A percentile compares a stretch with the other conserved stretches of the same genome.
Evolutionary conservation across 768 basidiomycete species (phyloP).

Genomic region (Rhizopogon vesiculosus): DNA sequence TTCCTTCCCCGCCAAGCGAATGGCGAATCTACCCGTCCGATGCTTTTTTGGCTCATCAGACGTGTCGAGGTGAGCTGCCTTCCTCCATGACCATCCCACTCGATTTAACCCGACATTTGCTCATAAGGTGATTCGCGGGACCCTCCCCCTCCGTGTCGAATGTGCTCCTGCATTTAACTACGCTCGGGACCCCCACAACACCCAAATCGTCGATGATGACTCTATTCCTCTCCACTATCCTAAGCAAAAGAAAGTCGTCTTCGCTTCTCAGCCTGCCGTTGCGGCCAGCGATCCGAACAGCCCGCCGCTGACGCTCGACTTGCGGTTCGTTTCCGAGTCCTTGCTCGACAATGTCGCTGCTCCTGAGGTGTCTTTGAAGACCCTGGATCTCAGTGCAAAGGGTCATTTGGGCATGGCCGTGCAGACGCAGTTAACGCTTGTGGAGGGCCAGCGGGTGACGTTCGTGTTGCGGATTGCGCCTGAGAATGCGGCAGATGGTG

Average conservation of each 20-base stretch:
- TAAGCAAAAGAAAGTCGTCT: slow-evolving; percentile 56
- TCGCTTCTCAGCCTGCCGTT: slow-evolving; percentile 34
- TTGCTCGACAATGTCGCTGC: slow-evolving; percentile 42
- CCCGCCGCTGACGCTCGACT: slow-evolving; percentile 51
- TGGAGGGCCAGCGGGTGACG: slow-evolving; percentile 87
- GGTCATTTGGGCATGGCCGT: slow-evolving; percentile 74
- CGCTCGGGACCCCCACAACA: slow-evolving; percentile 70
- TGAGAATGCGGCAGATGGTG: slow-evolving; percentile 15
- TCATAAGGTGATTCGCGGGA: slow-evolving; percentile 73
- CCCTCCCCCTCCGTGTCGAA: slow-evolving; percentile 75
- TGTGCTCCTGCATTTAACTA: slow-evolving; percentile 98
- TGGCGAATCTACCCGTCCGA: slow-evolving; percentile 44
- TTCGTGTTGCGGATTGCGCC: slow-evolving; percentile 79
- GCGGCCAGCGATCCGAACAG: neutral
- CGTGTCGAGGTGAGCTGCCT: slow-evolving; percentile 56
- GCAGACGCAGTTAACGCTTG: slow-evolving; percentile 52
- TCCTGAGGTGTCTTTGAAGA: slow-evolving; percentile 54
- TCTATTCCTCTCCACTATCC: slow-evolving; percentile 27
- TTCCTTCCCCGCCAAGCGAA: slow-evolving; percentile 66
- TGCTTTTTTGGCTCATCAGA: slow-evolving; percentile 82
- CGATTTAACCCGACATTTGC: neutral
- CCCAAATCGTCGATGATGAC: slow-evolving; percentile 48
- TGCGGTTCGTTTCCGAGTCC: slow-evolving; percentile 68
- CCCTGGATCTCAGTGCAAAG: slow-evolving; percentile 60
- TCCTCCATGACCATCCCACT: neutral